phyloP scores from a whole-genome alignment of 495 filamentous ascomycete genomes.

The Hypoxylon fragiforme region DNA sequence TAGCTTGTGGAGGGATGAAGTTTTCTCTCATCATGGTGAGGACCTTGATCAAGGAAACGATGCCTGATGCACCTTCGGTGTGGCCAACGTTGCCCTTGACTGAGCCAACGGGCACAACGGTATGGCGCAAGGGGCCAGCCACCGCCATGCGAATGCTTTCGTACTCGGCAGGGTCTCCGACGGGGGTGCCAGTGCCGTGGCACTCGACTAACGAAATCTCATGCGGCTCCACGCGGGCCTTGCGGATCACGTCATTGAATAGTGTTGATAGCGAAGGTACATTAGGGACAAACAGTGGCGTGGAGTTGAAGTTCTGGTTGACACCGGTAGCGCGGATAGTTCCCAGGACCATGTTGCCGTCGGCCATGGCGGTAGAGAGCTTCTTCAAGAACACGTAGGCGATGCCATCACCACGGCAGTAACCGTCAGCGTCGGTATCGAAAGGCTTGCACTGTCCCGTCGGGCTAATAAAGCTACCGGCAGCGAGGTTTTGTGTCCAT shows the following conservation, averaged over 20 bases:
- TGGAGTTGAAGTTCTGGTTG: slow-evolving; percentile 48
- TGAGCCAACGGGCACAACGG: too few relatives aligned
- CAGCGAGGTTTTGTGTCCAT: slow-evolving; percentile 44
- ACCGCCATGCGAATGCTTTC: slow-evolving; percentile 38
- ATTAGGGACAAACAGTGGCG: slow-evolving; percentile 46
- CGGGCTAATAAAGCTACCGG: slow-evolving; percentile 45
- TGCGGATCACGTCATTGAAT: slow-evolving; percentile 27
- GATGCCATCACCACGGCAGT: slow-evolving; percentile 61
- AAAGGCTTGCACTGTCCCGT: slow-evolving; percentile 39
- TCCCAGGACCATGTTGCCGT: slow-evolving; percentile 55
- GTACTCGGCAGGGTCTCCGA: slow-evolving; percentile 45
- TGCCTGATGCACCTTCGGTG: slow-evolving; percentile 52
- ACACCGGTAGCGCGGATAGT: slow-evolving; percentile 54
- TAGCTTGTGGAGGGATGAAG: slow-evolving; percentile 48
- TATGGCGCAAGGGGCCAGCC: too few relatives aligned
- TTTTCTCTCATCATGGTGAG: slow-evolving; percentile 54
- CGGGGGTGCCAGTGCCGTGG: slow-evolving; percentile 50
- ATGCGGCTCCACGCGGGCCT: slow-evolving; percentile 22
- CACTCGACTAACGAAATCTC: slow-evolving; percentile 39
- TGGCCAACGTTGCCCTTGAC: slow-evolving; percentile 57
- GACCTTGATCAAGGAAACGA: slow-evolving; percentile 49
- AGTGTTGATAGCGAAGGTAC: slow-evolving; percentile 34
- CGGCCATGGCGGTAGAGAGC: slow-evolving; percentile 48
- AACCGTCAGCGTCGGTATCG: slow-evolving; percentile 59
- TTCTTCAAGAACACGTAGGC: slow-evolving; percentile 56